Conservation (phyloP, 2,329 filamentous ascomycete species). For the Xylaria sp. region DNA sequence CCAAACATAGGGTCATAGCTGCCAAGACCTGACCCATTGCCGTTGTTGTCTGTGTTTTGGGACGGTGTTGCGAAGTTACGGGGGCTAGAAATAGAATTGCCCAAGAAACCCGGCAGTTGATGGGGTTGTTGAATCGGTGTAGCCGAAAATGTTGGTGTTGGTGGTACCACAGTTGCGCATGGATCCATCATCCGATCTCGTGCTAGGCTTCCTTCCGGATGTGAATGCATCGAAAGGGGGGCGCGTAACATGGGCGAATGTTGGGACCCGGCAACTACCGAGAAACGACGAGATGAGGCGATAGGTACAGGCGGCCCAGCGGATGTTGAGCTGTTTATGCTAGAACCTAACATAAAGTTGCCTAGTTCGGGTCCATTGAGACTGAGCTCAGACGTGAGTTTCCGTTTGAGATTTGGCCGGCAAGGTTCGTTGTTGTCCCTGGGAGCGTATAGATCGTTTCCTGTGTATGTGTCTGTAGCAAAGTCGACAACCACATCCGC, state of each 20-base stretch:
- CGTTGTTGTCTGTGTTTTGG: conserved; percentile 46
- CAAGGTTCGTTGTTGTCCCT: conserved; percentile 48
- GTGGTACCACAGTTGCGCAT: conserved; percentile 49
- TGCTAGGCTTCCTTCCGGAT: conserved; percentile 50
- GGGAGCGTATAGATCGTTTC: conserved; percentile 59
- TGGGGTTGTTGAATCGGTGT: conserved; percentile 45
- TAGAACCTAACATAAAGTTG: conserved; percentile 49
- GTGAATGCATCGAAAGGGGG: conserved; percentile 51
- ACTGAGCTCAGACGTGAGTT: conserved; percentile 54
- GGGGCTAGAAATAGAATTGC: conserved; percentile 54
- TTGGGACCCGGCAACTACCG: conserved; percentile 53
- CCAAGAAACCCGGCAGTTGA: conserved; percentile 48
- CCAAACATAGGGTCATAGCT: conserved; percentile 70
- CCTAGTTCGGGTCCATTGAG: conserved; percentile 55
- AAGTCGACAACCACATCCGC: conserved; percentile 72
- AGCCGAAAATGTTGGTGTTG: conserved; percentile 52
- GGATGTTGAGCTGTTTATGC: conserved; percentile 43
- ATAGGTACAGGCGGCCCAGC: conserved; percentile 47
- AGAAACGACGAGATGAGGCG: conserved; percentile 51
- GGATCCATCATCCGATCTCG: conserved; percentile 51
- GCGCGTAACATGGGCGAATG: conserved; percentile 55
- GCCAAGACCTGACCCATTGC: conserved; percentile 46
- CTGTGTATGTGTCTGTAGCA: conserved; percentile 64
- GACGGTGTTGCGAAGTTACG: conserved; percentile 55
- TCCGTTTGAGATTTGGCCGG: conserved; percentile 60